phyloP scores from a whole-genome alignment of 106 monocot genomes.

The Dendrobium officinale region DNA sequence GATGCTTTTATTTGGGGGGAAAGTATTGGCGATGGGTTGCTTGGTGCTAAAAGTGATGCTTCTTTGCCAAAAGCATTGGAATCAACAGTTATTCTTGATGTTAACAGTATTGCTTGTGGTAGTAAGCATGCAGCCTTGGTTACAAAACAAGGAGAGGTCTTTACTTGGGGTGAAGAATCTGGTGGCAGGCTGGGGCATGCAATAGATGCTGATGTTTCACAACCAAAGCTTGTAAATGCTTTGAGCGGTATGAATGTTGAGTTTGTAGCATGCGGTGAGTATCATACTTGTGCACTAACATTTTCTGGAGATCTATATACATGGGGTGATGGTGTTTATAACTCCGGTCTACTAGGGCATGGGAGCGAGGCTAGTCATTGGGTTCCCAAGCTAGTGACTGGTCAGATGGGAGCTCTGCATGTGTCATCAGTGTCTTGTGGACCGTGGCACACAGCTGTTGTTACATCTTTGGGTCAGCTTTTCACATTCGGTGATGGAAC shows the following conservation, averaged over 20 bases:
- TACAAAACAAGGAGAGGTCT: conserved; percentile 64
- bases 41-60: conserved; percentile 26
- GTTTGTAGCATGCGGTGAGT: conserved; percentile 51
- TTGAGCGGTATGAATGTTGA: conserved; percentile 34
- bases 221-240: conserved; percentile 51
- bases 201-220: conserved; percentile 41
- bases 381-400: conserved; percentile 45
- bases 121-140: conserved; percentile 46
- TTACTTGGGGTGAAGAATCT: conserved; percentile 72
- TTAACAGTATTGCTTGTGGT: conserved; percentile 54
- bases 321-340: conserved; percentile 61
- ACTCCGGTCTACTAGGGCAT: conserved; percentile 45
- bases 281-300: conserved; percentile 70
- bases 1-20: conserved; percentile 61
- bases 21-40: conserved; percentile 32
- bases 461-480: conserved; percentile 36
- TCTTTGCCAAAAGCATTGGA: conserved; percentile 52
- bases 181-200: conserved; percentile 66
- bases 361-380: conserved; percentile 48
- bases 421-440: conserved; percentile 48
- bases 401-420: conserved; percentile 42
- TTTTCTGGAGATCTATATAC: conserved; percentile 65
- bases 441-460: conserved; percentile 44
- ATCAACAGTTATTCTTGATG: conserved; percentile 43
- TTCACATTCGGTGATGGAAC: conserved; percentile 52